Evolutionary conservation across 1,284 basidiomycete species (phyloP), one percentile per base, ranked within the genome.

Genomic region (Cutaneotrichosporon cavernicola): DNA sequence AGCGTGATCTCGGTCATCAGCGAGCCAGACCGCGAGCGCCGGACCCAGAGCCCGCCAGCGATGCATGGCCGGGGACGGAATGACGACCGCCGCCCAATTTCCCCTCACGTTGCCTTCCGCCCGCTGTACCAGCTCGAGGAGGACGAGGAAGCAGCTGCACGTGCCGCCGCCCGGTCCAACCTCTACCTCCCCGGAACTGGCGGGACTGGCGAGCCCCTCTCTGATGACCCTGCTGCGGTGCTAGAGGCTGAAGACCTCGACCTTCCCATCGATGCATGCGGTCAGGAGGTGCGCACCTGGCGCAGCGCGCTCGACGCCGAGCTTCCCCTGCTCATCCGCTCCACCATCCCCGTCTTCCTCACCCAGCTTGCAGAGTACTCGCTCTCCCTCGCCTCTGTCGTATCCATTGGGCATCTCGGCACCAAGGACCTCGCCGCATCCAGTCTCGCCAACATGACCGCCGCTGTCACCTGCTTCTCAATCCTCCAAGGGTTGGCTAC

Each of bases 401-500:
- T 96, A 21, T 89, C 89, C 14, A 89, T 94, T 52, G 92, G 92
- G 0, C 92, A 96, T 80, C 79, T 95, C 0, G 88, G 85, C 1
- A 90, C 91, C 0, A 74, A 72, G 9, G 77, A 81, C 36, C 85
- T 96, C 0, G 92, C 92, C 5, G 91, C 90, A 0, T 87, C 89
- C 30, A 63, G 63, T 60, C 64, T 62, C 36, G 53, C 63, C 46
- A 65, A 72, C 38, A 62, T 72, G 65, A 69, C 65, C 6, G 63
- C 63, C 36, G 31, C 68, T 21, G 60, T 89, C 2, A 84, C 87
- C 0, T 86, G 85, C 16, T 85, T 85, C 68, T 87, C 89, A 65
- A 87, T 94, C 68, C 84, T 94, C n/a, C 89, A 91, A 72, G 93
- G 93, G 13, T 88, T 96, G 71, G 84, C 88, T 16, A 90, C 88